Evolutionary conservation across 2,329 filamentous ascomycete species (phyloP).

Genomic region (Monilinia polystroma): DNA sequence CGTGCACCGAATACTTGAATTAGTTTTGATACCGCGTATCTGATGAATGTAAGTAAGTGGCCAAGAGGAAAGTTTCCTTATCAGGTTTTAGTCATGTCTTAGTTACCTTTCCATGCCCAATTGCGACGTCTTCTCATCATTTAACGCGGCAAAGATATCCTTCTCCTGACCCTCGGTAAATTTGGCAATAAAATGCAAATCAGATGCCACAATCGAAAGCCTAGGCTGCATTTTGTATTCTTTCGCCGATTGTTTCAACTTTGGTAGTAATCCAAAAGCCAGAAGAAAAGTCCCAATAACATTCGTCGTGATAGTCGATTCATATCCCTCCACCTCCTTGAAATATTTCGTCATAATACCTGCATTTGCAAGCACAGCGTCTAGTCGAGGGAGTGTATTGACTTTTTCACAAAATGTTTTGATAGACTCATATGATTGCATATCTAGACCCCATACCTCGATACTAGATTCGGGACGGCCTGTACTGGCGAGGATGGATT

Average conservation of each 20-base stretch:
- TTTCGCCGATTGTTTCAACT: constrained; percentile 31
- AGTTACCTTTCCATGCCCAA: constrained; percentile 11
- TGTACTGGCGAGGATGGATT: constrained; percentile 32
- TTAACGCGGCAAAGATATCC: constrained; percentile 31
- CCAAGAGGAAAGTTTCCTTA: neutral
- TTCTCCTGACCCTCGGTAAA: constrained; percentile 29
- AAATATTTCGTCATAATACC: constrained; percentile 23
- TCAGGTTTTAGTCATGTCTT: neutral
- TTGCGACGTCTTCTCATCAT: constrained; percentile 26
- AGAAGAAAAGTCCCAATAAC: constrained; percentile 38
- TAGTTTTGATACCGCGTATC: constrained; percentile 24
- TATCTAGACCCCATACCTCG: constrained; percentile 32
- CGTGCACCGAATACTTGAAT: constrained; percentile 7
- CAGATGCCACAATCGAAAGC: constrained; percentile 30
- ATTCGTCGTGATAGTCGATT: constrained; percentile 34
- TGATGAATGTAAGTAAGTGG: neutral
- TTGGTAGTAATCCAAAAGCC: constrained; percentile 33
- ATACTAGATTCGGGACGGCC: constrained; percentile 27
- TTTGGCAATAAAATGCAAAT: constrained; percentile 31
- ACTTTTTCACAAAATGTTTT: constrained; percentile 24
- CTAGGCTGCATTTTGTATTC: constrained; percentile 23
- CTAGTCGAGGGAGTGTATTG: constrained; percentile 43
- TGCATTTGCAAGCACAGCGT: constrained; percentile 46
- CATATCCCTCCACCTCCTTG: constrained; percentile 28
- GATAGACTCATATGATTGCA: constrained; percentile 27